phyloP scores from a whole-genome alignment of 768 basidiomycete genomes.

The Calvatia gigantea region DNA sequence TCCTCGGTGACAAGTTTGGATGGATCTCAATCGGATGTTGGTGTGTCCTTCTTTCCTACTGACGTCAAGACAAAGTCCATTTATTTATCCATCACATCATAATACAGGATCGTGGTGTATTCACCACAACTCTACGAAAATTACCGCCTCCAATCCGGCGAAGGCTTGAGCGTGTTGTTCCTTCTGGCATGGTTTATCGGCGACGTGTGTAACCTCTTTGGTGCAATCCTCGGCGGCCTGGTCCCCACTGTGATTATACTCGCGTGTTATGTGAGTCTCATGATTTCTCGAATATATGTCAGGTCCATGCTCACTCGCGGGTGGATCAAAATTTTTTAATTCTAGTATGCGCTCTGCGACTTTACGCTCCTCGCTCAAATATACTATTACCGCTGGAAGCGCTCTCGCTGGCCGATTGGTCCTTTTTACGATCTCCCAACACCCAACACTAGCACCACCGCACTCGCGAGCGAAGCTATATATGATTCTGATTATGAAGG shows the following conservation, averaged over 20 bases:
- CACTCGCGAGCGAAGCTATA: not conserved
- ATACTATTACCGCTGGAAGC: conserved; percentile 83
- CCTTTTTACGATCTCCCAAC: not conserved
- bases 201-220: conserved; percentile 71
- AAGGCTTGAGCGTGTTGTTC: conserved; percentile 83
- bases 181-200: conserved; percentile 80
- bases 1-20: conserved; percentile 52
- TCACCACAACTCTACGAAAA: conserved; percentile 89
- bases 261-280: conserved; percentile 70
- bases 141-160: conserved; percentile 81
- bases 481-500: not conserved
- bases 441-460: conserved; percentile 34
- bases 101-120: conserved; percentile 86
- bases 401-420: conserved; percentile 17
- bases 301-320: not conserved
- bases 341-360: conserved; percentile 86
- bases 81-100: not conserved
- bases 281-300: conserved; percentile 8
- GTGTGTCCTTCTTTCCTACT: conserved; percentile 31
- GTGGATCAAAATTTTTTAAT: not conserved
- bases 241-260: conserved; percentile 88
- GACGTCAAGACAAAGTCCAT: not conserved
- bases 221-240: conserved; percentile 68
- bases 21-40: conserved; percentile 89
- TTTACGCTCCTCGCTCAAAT: conserved; percentile 75